Base-by-base conservation (phyloP, 1,284 basidiomycete species). In the Lentinula novae-zelandiae region DNA sequence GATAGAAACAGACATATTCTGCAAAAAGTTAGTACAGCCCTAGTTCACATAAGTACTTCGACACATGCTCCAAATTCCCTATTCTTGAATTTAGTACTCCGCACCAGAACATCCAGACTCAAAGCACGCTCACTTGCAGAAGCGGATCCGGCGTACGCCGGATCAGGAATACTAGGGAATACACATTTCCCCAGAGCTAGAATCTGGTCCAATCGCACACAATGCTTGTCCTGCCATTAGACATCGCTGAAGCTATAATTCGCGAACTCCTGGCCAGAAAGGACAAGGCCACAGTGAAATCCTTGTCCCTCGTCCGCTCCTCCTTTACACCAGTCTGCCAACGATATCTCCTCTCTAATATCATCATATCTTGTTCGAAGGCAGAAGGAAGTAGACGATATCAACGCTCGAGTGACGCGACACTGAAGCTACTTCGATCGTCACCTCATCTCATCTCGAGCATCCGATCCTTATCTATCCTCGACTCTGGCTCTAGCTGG, bases 371-470 rank as follows among this genome's bases (percentile, higher is more conserved):
- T 9, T 49, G 56, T 17, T 20, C 56, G 10, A 44, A 20, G 38
- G 20, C 56, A 39, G 42, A 57, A 15, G 15, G 44, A 17, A 49
- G 3, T 15, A 53, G 7, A 53, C 31, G 36, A 6, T 20, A 49
- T 13, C 44, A 49, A 13, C 56, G 33, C 31, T 57, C 56, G 22
- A 20, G 27, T 33, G 6, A 49, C 10, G 56, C 44, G 10, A 48
- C 56, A 42, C 56, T 49, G 6, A 31, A 57, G 22, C 46, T 57
- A n/a, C 56, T 57, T 12, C 44, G 5, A 15, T 57, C 56, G 20
- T 57, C 56, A 12, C 46, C 56, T 57, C 56, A 48, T n/a, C 56
- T 57, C 42, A 27, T 57, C n/a, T 20, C 46, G n/a, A 36, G 20
- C n/a, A 49, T 57, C 44, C 56, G 56, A 38, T 57, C 56, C 10